phyloP scores from a whole-genome alignment of 163 green algal species.

The Chlamydomonas reinhardtii region DNA sequence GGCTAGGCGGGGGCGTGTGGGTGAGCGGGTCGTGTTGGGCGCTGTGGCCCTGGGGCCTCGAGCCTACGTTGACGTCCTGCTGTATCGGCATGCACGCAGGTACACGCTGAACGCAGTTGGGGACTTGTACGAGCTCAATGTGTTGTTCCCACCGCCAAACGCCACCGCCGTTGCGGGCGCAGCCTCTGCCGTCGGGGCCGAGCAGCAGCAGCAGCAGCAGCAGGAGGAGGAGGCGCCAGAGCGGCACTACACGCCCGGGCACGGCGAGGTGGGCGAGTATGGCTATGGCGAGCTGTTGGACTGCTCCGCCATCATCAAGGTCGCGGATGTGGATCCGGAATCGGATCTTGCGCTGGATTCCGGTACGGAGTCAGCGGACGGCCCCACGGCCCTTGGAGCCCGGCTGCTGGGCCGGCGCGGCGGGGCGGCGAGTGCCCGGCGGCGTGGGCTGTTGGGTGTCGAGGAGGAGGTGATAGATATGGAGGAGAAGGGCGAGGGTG shows the following conservation, averaged over 20 bases:
- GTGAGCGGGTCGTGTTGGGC: too few relatives aligned
- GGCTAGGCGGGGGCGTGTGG: too few relatives aligned
- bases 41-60: too few relatives aligned
- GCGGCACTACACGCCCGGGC: constrained; percentile 48
- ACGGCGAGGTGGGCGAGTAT: constrained; percentile 47
- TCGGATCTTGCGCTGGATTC: neutral
- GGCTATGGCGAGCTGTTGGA: constrained; percentile 58
- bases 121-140: constrained; percentile 63
- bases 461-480: neutral
- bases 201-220: neutral
- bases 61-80: too few relatives aligned
- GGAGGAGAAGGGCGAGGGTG: neutral
- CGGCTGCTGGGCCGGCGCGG: too few relatives aligned
- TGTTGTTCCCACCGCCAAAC: constrained; percentile 47
- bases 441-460: neutral
- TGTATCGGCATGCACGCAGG: neutral
- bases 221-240: neutral
- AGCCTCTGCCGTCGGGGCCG: neutral
- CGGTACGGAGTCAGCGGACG: neutral
- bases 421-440: too few relatives aligned
- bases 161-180: neutral
- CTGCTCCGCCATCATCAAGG: constrained; percentile 60
- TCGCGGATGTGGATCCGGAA: neutral
- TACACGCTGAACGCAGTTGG: constrained; percentile 51
- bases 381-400: too few relatives aligned